These are phyloP conservation scores for Pogostemon cablin DNA, from an alignment of 257 asterid genomes.

Conservation along the genomic window DNA sequence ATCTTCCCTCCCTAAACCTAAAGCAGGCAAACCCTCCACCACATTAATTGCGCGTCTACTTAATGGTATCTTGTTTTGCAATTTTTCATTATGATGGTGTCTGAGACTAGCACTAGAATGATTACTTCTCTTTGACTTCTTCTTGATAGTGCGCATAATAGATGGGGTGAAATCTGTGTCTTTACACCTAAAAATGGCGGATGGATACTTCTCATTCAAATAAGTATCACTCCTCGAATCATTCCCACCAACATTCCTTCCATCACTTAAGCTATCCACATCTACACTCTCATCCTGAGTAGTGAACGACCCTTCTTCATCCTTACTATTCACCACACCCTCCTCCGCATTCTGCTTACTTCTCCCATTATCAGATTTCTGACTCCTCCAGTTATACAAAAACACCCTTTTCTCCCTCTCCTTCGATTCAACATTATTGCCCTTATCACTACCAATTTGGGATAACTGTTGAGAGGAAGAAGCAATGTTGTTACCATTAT, in stretches of 20 bases:
- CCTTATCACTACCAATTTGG: conserved; percentile 35
- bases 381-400: conserved; percentile 85
- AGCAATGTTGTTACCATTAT: conserved; percentile 39
- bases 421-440: conserved; percentile 33
- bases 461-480: conserved; percentile 41
- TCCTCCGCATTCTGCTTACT: conserved; percentile 59
- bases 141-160: conserved; percentile 60
- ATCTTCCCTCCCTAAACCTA: conserved; percentile 59
- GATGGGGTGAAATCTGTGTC: conserved; percentile 61
- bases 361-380: conserved; percentile 71
- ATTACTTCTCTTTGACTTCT: conserved; percentile 53
- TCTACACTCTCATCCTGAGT: conserved; percentile 56
- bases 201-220: conserved; percentile 58
- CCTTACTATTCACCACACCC: conserved; percentile 44
- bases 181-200: conserved; percentile 59
- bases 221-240: conserved; percentile 84
- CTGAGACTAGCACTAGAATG: conserved; percentile 43
- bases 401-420: conserved; percentile 65
- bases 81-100: conserved; percentile 51
- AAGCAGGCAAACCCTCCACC: conserved; percentile 42
- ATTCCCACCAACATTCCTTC: conserved; percentile 60
- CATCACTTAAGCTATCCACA: conserved; percentile 61
- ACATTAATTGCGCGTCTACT: conserved; percentile 49
- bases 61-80: conserved; percentile 49
- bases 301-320: conserved; percentile 52